Percentiles rank a stretch among this genome's conserved stretches.
phyloP scores from a whole-genome alignment of 176 grass and related monocot genomes.

The Musa beccarii region DNA sequence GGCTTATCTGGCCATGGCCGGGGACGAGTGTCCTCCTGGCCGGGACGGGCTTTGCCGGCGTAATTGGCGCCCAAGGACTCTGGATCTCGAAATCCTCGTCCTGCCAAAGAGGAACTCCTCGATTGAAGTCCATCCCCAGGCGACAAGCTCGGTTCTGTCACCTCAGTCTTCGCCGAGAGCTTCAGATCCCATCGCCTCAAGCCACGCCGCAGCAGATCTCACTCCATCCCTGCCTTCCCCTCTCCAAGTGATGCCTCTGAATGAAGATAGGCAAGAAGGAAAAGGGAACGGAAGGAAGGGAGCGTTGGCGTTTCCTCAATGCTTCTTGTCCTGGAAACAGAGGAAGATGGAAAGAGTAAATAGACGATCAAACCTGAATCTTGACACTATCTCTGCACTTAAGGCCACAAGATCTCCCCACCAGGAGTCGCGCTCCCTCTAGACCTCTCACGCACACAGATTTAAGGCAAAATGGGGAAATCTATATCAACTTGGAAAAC shows the following conservation, averaged over 20 bases:
- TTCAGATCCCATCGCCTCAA: not conserved
- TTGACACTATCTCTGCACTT: not conserved
- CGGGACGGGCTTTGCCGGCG: not conserved
- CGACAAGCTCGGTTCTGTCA: not conserved
- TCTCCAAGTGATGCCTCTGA: not conserved
- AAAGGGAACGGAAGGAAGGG: not conserved
- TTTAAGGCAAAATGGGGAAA: not conserved
- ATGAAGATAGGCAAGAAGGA: too few relatives aligned
- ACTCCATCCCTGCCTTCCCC: not conserved
- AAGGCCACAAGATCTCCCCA: not conserved
- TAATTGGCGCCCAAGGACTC: not conserved
- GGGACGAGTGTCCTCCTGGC: not conserved
- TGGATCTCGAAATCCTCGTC: constrained; percentile 8
- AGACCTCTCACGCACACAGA: not conserved
- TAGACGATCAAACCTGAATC: not conserved
- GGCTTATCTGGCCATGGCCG: not conserved
- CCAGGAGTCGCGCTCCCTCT: not conserved
- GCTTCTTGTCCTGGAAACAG: not conserved
- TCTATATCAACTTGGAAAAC: not conserved
- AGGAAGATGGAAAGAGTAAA: not conserved
- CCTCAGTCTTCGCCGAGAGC: not conserved
- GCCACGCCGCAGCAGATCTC: not conserved
- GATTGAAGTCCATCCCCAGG: not conserved
- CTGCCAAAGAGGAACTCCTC: not conserved
- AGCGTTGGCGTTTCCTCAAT: not conserved